Evolutionary conservation across 768 basidiomycete genomes (phyloP), one percentile per base, ranked within the genome.

Genomic region (Suillus weaverae): DNA sequence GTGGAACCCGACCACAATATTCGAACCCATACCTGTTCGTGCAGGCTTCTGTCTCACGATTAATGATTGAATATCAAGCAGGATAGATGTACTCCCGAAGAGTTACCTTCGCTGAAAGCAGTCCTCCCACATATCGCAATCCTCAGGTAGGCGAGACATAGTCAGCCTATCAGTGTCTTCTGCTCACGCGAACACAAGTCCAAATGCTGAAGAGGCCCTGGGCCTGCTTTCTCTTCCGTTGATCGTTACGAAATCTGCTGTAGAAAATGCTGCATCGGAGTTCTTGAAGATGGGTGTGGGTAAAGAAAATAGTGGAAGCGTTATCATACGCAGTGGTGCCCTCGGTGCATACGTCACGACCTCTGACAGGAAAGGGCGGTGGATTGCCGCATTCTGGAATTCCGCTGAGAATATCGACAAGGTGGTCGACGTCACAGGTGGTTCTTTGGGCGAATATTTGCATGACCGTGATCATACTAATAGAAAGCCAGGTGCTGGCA

Each of bases 131-230:
- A 76, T 30, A 82, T 96, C 60, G 75, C 82, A 39, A 82, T 96
- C 36, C 78, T 97, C 35, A 94, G 92, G 88, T 90, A 68, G 22
- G 76, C 33, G 22, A 26, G 43, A 54, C 20, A 35, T n/a, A 35
- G n/a, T 38, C 5, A 7, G 13, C 38, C 26, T 26, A 18, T 39
- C 38, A 11, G 38, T 30, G 11, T 30, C 26, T 59, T 32, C 39
- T 22, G 30, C 57, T 59, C 30, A 59, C 39, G 57, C 16, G 26
- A 30, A 67, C 16, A 44, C 59, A 22, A 94, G 93, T 68, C 94
- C 94, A 3, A 96, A 97, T 71, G 92, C 94, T 26, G 87, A 91
- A 68, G 94, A 97, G 73, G 93, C 92, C 0, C 78, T 91, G 35
- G 76, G 80, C 4, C 79, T 95, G 6, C 83, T 95, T 41, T 87